Conservation (phyloP, 164 flowering plant species). For the Magnolia sinica region DNA sequence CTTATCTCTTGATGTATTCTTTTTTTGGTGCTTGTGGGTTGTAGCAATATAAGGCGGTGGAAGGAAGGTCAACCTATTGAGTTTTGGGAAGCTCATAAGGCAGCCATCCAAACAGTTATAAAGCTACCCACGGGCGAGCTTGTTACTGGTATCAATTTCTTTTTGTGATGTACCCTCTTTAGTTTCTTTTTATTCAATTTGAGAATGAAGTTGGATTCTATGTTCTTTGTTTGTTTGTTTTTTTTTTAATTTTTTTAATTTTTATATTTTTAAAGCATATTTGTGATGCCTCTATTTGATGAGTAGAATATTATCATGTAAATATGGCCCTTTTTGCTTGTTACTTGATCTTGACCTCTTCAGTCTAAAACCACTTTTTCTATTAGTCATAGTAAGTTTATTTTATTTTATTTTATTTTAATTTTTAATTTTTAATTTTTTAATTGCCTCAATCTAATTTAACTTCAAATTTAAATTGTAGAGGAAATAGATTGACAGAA, state of each 20-base stretch:
- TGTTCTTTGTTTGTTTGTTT: no score
- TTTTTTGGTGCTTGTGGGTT: slow-evolving; percentile 4
- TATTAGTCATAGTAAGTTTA: no score
- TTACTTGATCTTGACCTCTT: not conserved
- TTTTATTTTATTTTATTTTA: no score
- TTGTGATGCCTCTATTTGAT: not conserved
- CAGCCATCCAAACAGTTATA: slow-evolving; percentile 74
- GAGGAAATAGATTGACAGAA: no score
- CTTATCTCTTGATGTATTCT: not conserved
- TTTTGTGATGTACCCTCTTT: not conserved
- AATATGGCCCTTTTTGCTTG: not conserved
- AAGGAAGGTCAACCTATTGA: slow-evolving; percentile 66
- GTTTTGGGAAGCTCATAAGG: slow-evolving; percentile 81
- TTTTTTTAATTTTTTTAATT: no score
- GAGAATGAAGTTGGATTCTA: no score
- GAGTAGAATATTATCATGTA: not conserved
- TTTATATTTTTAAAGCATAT: not conserved
- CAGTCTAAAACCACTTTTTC: not conserved
- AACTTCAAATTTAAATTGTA: no score
- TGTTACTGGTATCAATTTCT: slow-evolving; percentile 57
- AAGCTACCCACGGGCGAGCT: slow-evolving; percentile 87
- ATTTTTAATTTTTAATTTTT: no score
- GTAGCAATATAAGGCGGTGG: slow-evolving; percentile 83
- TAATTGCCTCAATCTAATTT: no score
- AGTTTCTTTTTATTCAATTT: not conserved